Conservation (phyloP, 2,329 filamentous ascomycete species). For the Thermothelomyces thermophilus region DNA sequence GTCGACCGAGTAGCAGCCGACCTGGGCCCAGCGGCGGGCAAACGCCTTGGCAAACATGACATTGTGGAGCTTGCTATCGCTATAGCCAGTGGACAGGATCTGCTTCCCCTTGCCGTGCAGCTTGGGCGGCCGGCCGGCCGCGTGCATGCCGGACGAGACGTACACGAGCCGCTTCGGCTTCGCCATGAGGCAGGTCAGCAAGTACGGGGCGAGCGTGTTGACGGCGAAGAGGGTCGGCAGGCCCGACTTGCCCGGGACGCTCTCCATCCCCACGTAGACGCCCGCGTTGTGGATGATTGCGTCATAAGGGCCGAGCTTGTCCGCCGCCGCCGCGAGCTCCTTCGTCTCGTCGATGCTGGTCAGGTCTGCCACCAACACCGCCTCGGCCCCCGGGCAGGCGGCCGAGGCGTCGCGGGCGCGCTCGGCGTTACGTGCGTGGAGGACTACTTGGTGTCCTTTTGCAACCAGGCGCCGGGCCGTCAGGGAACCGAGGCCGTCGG, state of each 20-base stretch:
- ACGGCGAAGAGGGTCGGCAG: slow-evolving; percentile 46
- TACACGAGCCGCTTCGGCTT: slow-evolving; percentile 45
- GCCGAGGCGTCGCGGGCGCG: no score
- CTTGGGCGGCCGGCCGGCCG: slow-evolving; percentile 40
- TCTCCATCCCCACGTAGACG: slow-evolving; percentile 35
- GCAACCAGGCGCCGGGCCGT: no score
- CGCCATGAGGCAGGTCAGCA: slow-evolving; percentile 45
- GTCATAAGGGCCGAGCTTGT: slow-evolving; percentile 45
- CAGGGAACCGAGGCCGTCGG: no score
- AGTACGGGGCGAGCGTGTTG: slow-evolving; percentile 52
- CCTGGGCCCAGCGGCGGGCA: slow-evolving; percentile 36
- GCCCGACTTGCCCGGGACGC: slow-evolving; percentile 29
- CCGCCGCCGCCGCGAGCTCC: slow-evolving; percentile 43
- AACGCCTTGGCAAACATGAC: slow-evolving; percentile 49
- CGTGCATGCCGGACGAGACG: slow-evolving; percentile 46
- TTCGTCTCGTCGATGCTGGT: slow-evolving; percentile 45
- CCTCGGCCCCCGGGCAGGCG: no score
- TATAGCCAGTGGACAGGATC: slow-evolving; percentile 36
- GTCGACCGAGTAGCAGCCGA: slow-evolving; percentile 41
- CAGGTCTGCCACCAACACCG: slow-evolving; percentile 47
- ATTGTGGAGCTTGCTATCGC: slow-evolving; percentile 51
- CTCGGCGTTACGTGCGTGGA: no score
- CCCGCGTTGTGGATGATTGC: slow-evolving; percentile 54
- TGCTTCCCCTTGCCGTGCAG: slow-evolving; percentile 37
- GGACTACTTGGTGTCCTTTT: no score